phyloP scores from a whole-genome alignment of 73 alveolate species.

The Halteria grandinella region DNA sequence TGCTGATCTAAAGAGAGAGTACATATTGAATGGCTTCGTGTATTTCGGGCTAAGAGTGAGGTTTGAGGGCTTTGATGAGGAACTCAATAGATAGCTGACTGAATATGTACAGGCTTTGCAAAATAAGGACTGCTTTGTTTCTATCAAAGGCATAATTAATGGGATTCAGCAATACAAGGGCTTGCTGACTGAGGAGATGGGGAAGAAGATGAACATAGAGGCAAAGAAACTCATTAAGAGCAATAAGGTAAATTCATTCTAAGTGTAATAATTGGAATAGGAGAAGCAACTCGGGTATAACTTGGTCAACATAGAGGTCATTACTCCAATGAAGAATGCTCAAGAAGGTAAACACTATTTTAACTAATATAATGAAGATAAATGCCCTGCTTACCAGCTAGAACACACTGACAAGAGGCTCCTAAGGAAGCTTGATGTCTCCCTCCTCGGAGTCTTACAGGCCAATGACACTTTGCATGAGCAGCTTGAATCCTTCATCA shows the following conservation, averaged over 20 bases:
- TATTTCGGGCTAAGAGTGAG: background rate
- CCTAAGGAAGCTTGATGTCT: constrained; percentile 10
- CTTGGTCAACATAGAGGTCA: constrained; percentile 2
- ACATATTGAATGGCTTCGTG: constrained; percentile 12
- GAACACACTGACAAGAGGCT: background rate
- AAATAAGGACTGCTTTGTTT: background rate
- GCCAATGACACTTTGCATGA: constrained; percentile 30
- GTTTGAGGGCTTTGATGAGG: constrained; percentile 48
- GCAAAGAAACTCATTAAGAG: constrained; percentile 12
- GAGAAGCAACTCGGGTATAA: constrained; percentile 3
- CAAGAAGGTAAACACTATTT: background rate
- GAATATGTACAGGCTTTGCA: background rate
- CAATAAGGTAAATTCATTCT: constrained; percentile 2
- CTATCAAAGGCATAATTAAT: background rate
- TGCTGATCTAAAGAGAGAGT: constrained; percentile 31
- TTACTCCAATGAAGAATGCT: background rate
- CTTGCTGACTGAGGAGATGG: constrained; percentile 28
- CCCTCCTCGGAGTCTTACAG: constrained; percentile 3
- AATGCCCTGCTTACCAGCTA: constrained; percentile 32
- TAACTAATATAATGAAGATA: background rate
- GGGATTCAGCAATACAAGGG: background rate
- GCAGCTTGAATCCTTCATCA: background rate
- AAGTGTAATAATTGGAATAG: background rate
- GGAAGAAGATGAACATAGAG: constrained; percentile 28
- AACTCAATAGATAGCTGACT: background rate